These are phyloP conservation scores for Erysimum cheiri DNA, from an alignment of 441 rosid genomes.

Conservation along the genomic window DNA sequence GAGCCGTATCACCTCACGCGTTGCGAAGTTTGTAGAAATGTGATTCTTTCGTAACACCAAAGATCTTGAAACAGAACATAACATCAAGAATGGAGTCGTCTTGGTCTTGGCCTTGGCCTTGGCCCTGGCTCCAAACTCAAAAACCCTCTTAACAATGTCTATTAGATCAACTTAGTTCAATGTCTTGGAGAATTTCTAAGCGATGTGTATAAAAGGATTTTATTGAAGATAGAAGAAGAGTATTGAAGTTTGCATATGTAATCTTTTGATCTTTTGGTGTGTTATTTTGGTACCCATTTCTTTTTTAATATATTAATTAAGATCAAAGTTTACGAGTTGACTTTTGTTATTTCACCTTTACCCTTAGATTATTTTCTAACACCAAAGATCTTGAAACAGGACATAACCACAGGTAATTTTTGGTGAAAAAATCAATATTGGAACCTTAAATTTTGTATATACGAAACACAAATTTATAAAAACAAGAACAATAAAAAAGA, in stretches of 20 bases:
- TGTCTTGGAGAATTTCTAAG: conserved; percentile 31
- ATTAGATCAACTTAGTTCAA: conserved; percentile 32
- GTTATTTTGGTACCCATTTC: conserved; percentile 32
- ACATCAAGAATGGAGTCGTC: conserved; percentile 5
- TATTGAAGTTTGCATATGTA: conserved; percentile 30
- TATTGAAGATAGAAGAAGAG: conserved; percentile 25
- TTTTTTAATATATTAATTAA: not conserved
- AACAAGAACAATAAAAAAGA: conserved; percentile 5
- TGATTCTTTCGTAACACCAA: conserved; percentile 32
- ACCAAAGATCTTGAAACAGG: conserved; percentile 23
- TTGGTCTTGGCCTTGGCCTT: conserved; percentile 18
- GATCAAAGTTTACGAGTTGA: not conserved
- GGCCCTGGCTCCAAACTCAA: conserved; percentile 8
- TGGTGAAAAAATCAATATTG: no score
- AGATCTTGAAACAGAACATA: conserved; percentile 22
- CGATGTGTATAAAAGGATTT: conserved; percentile 30
- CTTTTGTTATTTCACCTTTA: not conserved
- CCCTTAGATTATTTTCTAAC: conserved; percentile 20
- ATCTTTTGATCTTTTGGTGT: conserved; percentile 33
- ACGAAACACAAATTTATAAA: conserved; percentile 14
- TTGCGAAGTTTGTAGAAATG: conserved; percentile 40
- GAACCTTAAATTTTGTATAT: conserved; percentile 33
- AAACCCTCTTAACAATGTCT: conserved; percentile 33
- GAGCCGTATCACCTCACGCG: conserved; percentile 20
- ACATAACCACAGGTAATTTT: not conserved